Evolutionary conservation across 805 yeast genomes (phyloP), one percentile per base, ranked within the genome.

Genomic region (Kluyveromyces nonfermentans): DNA sequence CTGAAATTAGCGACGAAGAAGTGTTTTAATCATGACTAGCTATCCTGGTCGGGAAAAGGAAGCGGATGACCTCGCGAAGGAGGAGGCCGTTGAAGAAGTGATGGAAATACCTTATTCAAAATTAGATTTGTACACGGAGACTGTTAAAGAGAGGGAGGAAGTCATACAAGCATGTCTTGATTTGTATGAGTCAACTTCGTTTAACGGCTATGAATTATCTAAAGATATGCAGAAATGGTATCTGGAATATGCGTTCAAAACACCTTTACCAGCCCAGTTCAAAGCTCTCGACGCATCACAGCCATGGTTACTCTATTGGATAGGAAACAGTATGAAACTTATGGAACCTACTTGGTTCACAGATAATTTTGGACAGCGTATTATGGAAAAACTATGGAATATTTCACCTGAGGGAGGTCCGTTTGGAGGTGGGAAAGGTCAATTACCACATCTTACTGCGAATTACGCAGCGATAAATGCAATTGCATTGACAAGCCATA

Each of bases 301-400:
- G 47, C 80, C 95, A 0, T 93, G 97, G 97, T 65, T 90, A 55
- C 46, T 85, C 1, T 90, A 84, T 59, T 93, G 98, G 98, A 64
- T 82, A 6, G 57, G 75, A 37, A 87, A 86, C 57, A 70, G 80
- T 0, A 52, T 71, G 36, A 51, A 59, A 2, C 43, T 78, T 1
- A 49, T 82, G 22, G 72, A 72, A 1, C 62, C 40, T 7, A 51
- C 47, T 1, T 46, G 49, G 42, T 41, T 68, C 1, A 45, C 50
- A 2, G 52, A 47, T 17, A 59, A 54, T 2, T 49, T 54, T n/a
- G 63, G 62, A 40, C 44, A 45, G 22, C 57, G 49, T 44, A 67
- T 68, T 1, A 49, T 54, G 0, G 50, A 51, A 16, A 68, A 64
- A 39, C 45, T 70, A 4, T 41, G 62, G 14, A 47, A 55, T 5